Base-by-base conservation (phyloP, 2,329 filamentous ascomycete genomes). In the Cyphellophora attinorum region DNA sequence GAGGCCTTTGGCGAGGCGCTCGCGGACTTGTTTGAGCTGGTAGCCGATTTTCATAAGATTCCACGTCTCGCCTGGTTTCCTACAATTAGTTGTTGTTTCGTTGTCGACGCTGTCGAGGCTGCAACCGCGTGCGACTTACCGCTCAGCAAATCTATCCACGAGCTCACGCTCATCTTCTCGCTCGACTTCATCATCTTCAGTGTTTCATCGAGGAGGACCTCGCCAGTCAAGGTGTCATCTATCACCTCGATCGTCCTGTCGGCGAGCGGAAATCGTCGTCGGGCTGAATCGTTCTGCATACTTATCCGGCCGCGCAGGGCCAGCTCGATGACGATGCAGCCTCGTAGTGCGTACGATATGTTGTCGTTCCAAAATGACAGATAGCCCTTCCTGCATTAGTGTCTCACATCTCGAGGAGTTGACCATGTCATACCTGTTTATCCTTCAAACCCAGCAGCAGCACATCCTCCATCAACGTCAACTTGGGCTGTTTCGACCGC, bases 1-100 rank as follows among this genome's bases (percentile, higher is more conserved):
- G 29, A 98, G 76, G 19, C 91, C 91, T 65, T 98, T 98, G 54
- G 88, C 89, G 38, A 98, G 74, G 38, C 91, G 84, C 68, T 98
- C 91, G 57, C 91, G 86, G 39, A 98, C 91, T 72, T 98, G 91
- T 68, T 98, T 98, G 51, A 98, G 74, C 68, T 98, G 91, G 64
- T 98, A 98, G 58, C 91, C 91, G 52, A 98, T 98, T 71, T 98
- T 98, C 91, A 98, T 96, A 47, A 98, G 68, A 59, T 98, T 98
- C 91, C 91, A 98, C 36, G 91, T 98, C 64, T 98, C 91, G 58
- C 91, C 89, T 96, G 55, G 23, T 29, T n/a, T n/a, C n/a, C n/a
- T n/a, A n/a, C n/a, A n/a, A n/a, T n/a, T n/a, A n/a, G n/a, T n/a
- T n/a, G n/a, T n/a, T n/a, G n/a, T n/a, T n/a, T n/a, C n/a, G n/a